Base-by-base conservation (phyloP, 768 basidiomycete species). In the Gloeostereum incarnatum region DNA sequence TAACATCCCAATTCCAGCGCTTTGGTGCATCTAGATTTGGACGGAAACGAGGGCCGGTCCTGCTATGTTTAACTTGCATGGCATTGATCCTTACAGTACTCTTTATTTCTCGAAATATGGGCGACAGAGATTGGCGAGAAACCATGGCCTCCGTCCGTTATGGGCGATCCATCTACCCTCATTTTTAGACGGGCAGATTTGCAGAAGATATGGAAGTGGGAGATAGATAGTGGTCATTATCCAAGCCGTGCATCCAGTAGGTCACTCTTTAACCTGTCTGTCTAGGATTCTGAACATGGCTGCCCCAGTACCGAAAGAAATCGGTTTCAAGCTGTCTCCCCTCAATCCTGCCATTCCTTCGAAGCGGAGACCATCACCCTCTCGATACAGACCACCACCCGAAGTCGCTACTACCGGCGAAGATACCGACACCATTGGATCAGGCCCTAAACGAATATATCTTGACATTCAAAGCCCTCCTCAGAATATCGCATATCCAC, bases 401-500 rank as follows among this genome's bases (percentile, higher is more conserved):
- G 58, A 57, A 14, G 52, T 62, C 25, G 59, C 70, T 13, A 58
- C 65, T 5, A 63, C 59, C 17, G 57, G 59, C 42, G 47, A 59
- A 21, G 58, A 66, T 29, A 66, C 63, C 1, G 64, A 77, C 45
- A 69, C 84, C 18, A 56, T 69, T 19, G 88, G 88, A 5, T 60
- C 68, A 10, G 91, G 92, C 11, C 72, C 85, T 8, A 78, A 76
- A 51, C 74, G 92, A 48, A 63, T 69, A 13, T 94, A 91, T 54
- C 66, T 84, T 7, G 78, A 84, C 47, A 69, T 82, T 37, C 69
- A 75, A 46, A 70, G 68, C 47, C 55, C 65, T 38, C 65, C 73
- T 29, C 73, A 78, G 5, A 59, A 73, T 47, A 71, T 79, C 40
- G 81, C 83, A 17, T 93, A 86, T 51, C 87, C 92, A 5, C 85